Percentiles rank a stretch among this genome's conserved stretches.
Conservation (phyloP, 768 basidiomycete genomes). For the Phylloporus arenicola region DNA sequence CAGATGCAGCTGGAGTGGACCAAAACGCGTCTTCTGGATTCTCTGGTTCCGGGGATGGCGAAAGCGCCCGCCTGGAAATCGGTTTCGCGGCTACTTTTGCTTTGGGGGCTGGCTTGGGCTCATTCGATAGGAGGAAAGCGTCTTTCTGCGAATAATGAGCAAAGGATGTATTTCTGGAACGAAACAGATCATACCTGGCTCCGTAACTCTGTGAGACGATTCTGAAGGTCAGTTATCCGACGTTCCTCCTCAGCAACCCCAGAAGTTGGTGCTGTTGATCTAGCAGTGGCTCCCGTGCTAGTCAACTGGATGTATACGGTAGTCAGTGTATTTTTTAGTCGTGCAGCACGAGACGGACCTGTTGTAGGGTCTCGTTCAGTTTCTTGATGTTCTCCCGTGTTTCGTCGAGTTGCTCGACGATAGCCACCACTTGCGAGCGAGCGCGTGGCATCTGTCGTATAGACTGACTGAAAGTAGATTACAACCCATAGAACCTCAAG, state of each 20-base stretch:
- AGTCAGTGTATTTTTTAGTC: slow-evolving; percentile 4
- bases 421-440: slow-evolving; percentile 34
- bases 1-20: slow-evolving; percentile 48
- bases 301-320: slow-evolving; percentile 11
- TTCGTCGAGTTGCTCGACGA: slow-evolving; percentile 36
- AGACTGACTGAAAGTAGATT: slow-evolving; percentile 35
- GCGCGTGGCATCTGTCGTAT: slow-evolving; percentile 48
- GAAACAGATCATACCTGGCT: slow-evolving; percentile 30
- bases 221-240: slow-evolving; percentile 39
- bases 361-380: slow-evolving; percentile 33
- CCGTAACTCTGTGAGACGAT: slow-evolving; percentile 37
- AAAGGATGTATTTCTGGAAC: neutral
- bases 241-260: slow-evolving; percentile 37
- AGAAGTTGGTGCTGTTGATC: slow-evolving; percentile 23
- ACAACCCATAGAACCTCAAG: slow-evolving; percentile 19
- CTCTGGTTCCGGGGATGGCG: slow-evolving; percentile 25
- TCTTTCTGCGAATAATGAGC: slow-evolving; percentile 23
- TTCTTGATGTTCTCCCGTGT: slow-evolving; percentile 33
- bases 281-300: slow-evolving; percentile 9
- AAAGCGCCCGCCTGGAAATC: slow-evolving; percentile 9
- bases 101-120: slow-evolving; percentile 6
- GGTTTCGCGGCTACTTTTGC: slow-evolving; percentile 10
- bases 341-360: slow-evolving; percentile 30
- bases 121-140: slow-evolving; percentile 20
- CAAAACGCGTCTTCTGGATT: slow-evolving; percentile 56